Evolutionary conservation across 2,329 filamentous ascomycete species (phyloP).

Genomic region (Calonectria hongkongensis): DNA sequence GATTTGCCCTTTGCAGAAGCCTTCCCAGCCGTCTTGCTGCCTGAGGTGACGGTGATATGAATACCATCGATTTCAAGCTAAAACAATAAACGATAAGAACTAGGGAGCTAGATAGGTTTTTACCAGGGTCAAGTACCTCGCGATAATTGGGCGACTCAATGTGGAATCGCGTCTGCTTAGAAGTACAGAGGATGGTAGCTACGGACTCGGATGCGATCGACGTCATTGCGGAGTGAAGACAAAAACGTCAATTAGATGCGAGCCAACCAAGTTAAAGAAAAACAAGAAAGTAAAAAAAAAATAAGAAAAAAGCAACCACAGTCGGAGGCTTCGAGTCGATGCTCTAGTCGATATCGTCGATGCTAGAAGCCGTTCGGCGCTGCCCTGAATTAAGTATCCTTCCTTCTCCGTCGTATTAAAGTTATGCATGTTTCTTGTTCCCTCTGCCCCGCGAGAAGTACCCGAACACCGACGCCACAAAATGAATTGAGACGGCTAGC

Average conservation of each 20-base stretch:
- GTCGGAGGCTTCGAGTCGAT: not conserved
- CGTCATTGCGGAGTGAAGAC: constrained; percentile 61
- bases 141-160: constrained; percentile 72
- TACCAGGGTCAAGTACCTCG: constrained; percentile 65
- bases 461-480: constrained; percentile 10
- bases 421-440: constrained; percentile 7
- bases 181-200: constrained; percentile 75
- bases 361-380: not conserved
- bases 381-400: not conserved
- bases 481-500: not conserved
- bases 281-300: not conserved
- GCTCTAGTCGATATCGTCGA: not conserved
- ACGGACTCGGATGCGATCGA: constrained; percentile 70
- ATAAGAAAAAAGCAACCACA: too few species aligned
- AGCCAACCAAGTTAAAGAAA: not conserved
- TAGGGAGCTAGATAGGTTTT: not conserved
- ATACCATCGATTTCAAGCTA: constrained; percentile 84
- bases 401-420: too few species aligned
- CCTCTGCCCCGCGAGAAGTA: not conserved
- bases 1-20: constrained; percentile 71
- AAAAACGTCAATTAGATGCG: not conserved
- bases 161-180: constrained; percentile 81
- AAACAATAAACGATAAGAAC: not conserved
- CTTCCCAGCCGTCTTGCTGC: constrained; percentile 59
- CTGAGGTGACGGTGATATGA: constrained; percentile 77